Evolutionary conservation across 2,329 filamentous ascomycete genomes (phyloP).

Genomic region (Zelopaecilomyces penicillatus): DNA sequence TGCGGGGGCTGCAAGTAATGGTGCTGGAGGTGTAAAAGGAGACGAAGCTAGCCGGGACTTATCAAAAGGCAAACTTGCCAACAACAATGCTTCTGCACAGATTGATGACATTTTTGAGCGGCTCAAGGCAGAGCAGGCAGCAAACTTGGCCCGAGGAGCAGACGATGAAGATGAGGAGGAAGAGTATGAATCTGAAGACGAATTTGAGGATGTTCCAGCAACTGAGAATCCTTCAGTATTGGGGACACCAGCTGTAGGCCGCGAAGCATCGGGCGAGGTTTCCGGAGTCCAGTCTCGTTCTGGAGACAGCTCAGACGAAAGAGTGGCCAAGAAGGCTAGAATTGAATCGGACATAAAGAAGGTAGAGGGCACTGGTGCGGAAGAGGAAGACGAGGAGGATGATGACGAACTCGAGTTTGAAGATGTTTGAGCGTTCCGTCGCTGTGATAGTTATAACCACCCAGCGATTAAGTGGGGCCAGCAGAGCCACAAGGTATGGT

Average conservation of each 20-base stretch:
- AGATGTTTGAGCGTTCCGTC: constrained; percentile 34
- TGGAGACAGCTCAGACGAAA: constrained; percentile 29
- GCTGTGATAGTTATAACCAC: too few species aligned
- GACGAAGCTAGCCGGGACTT: constrained; percentile 41
- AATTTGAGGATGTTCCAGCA: constrained; percentile 44
- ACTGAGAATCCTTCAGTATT: constrained; percentile 22
- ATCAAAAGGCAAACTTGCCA: constrained; percentile 26
- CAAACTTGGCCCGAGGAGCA: constrained; percentile 27
- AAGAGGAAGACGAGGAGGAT: constrained; percentile 39
- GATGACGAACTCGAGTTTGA: constrained; percentile 53
- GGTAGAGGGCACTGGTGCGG: constrained; percentile 32
- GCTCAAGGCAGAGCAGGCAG: constrained; percentile 53
- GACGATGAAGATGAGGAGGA: constrained; percentile 21
- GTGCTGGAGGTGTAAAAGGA: constrained; percentile 22
- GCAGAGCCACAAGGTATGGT: too few species aligned
- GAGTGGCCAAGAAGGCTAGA: constrained; percentile 52
- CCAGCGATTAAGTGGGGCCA: too few species aligned
- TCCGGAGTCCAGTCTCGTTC: constrained; percentile 10
- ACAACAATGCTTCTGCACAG: constrained; percentile 45
- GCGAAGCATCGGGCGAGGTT: constrained; percentile 22
- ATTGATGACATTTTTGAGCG: constrained; percentile 62
- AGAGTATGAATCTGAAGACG: constrained; percentile 28
- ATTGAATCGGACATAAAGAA: constrained; percentile 44
- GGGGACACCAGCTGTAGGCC: constrained; percentile 28
- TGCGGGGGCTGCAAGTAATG: constrained; percentile 21